phyloP scores from a whole-genome alignment of 352 stramenopile genomes.

The Phytophthora tentaculata region DNA sequence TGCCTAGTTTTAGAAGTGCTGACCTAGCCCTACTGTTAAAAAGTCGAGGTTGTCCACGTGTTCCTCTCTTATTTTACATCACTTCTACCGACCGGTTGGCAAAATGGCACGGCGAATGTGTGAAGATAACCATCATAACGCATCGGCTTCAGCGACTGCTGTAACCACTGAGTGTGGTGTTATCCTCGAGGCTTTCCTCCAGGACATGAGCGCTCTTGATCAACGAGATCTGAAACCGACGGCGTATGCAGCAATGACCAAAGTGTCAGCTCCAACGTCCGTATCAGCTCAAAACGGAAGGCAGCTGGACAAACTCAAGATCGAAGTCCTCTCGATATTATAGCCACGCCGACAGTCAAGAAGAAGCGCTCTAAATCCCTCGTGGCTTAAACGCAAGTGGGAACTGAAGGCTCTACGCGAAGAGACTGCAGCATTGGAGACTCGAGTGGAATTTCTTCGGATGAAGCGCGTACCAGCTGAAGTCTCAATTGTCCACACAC shows the following conservation, averaged over 20 bases:
- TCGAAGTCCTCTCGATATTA: not conserved
- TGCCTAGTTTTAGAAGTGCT: too few species aligned
- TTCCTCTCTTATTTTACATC: too few species aligned
- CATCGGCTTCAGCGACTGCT: not conserved
- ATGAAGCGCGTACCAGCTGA: not conserved
- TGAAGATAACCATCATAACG: not conserved
- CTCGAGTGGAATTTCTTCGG: not conserved
- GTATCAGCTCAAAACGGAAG: not conserved
- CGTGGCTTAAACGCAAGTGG: not conserved
- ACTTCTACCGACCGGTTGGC: too few species aligned
- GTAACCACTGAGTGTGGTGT: not conserved
- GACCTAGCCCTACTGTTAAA: too few species aligned
- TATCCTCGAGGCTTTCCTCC: not conserved
- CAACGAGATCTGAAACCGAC: not conserved
- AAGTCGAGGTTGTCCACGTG: too few species aligned
- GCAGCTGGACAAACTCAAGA: not conserved
- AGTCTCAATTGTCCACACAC: not conserved
- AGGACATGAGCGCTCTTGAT: not conserved
- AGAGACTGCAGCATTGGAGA: not conserved
- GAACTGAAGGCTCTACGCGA: not conserved
- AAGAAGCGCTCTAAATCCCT: not conserved
- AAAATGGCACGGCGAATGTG: too few species aligned
- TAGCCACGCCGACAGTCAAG: not conserved
- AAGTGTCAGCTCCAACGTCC: not conserved
- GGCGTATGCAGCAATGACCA: not conserved